Evolutionary conservation across 192 early-diverging fungal genomes (phyloP).

Genomic region (Fimicolochytrium jonesii): DNA sequence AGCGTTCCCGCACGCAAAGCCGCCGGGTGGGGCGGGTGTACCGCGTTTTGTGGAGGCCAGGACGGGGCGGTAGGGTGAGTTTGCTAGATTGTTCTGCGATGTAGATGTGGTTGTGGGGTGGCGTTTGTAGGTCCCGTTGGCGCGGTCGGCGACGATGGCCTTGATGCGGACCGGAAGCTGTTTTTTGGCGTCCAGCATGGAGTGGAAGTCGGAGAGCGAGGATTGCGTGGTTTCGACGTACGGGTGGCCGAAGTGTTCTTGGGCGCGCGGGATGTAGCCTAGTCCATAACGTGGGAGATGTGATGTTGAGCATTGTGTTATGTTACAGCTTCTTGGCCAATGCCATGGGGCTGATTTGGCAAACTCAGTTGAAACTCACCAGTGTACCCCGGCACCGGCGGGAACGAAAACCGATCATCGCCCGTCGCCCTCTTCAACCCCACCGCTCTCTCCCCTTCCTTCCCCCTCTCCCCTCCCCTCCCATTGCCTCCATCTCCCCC

Average conservation of each 20-base stretch:
- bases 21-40: constrained; percentile 7
- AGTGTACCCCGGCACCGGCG: constrained; percentile 56
- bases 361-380: constrained; percentile 24
- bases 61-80: background rate
- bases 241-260: constrained; percentile 55
- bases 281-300: background rate
- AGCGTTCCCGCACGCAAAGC: constrained; percentile 14
- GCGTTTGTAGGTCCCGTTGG: background rate
- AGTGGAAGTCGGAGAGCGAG: constrained; percentile 42
- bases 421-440: constrained; percentile 50
- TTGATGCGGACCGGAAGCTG: constrained; percentile 41
- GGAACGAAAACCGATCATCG: constrained; percentile 54
- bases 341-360: background rate
- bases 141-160: constrained; percentile 29
- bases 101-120: background rate
- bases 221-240: constrained; percentile 52
- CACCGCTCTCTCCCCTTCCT: too few species aligned
- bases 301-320: background rate
- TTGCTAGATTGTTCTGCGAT: background rate
- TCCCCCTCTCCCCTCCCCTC: too few species aligned
- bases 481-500: background rate
- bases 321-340: too few species aligned
- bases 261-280: constrained; percentile 54
- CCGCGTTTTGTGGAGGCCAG: background rate
- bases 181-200: constrained; percentile 44